phyloP scores from a whole-genome alignment of 805 yeast genomes.

The Candida maesae region DNA sequence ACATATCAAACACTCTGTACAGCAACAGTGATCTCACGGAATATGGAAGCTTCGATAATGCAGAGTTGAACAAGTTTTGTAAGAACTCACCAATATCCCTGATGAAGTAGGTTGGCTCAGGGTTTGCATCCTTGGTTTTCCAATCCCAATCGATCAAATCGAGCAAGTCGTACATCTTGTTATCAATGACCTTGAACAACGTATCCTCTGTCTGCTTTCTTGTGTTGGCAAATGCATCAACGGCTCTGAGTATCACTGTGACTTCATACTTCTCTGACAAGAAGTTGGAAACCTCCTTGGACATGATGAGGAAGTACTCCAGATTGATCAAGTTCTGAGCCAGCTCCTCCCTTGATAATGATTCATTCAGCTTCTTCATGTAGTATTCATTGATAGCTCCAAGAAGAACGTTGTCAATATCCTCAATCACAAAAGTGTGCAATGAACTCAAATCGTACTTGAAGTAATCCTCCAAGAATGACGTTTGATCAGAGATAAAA shows the following conservation, averaged over 20 bases:
- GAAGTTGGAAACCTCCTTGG: constrained; percentile 52
- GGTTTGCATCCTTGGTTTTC: constrained; percentile 48
- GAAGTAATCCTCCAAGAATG: constrained; percentile 62
- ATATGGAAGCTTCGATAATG: constrained; percentile 76
- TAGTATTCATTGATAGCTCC: constrained; percentile 64
- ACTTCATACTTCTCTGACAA: constrained; percentile 35
- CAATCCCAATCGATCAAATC: constrained; percentile 88
- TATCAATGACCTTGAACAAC: constrained; percentile 78
- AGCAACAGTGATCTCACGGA: constrained; percentile 76
- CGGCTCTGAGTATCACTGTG: constrained; percentile 46
- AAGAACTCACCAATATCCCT: constrained; percentile 83
- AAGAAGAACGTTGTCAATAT: constrained; percentile 67
- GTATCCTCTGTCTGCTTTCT: constrained; percentile 73
- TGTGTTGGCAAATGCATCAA: constrained; percentile 51
- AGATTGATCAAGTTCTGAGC: constrained; percentile 86
- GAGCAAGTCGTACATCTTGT: constrained; percentile 71
- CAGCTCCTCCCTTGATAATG: constrained; percentile 82
- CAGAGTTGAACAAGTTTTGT: constrained; percentile 80
- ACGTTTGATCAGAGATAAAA: constrained; percentile 58
- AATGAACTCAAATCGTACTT: constrained; percentile 58
- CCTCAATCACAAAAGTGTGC: constrained; percentile 52
- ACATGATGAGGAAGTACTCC: constrained; percentile 78
- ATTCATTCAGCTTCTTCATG: constrained; percentile 49
- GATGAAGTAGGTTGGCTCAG: constrained; percentile 68
- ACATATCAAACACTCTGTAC: constrained; percentile 80